Conservation (phyloP, 83 land plant genomes). For the Larix sibirica region DNA sequence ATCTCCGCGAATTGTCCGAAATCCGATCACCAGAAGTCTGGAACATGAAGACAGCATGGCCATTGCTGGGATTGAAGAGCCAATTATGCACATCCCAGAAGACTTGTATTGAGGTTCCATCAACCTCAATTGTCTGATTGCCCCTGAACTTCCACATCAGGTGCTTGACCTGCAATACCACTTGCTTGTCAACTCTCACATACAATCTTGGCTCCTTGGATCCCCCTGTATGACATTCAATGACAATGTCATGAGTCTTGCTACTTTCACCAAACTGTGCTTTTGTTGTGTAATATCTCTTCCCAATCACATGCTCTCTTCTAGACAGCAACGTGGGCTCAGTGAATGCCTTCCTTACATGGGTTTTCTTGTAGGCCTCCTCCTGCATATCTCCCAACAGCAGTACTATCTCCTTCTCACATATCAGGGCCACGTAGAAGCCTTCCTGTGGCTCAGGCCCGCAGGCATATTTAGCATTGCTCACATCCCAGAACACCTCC, state of each 20-base stretch:
- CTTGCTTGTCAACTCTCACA: constrained; percentile 44
- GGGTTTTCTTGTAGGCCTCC: constrained; percentile 50
- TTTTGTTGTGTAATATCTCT: constrained; percentile 48
- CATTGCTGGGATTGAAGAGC: constrained; percentile 57
- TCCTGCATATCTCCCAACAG: constrained; percentile 52
- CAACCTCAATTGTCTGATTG: constrained; percentile 56
- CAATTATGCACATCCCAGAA: constrained; percentile 88
- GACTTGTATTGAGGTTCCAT: constrained; percentile 50
- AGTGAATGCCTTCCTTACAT: constrained; percentile 23
- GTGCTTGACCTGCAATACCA: constrained; percentile 58
- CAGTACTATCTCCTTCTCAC: constrained; percentile 48
- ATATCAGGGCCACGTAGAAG: constrained; percentile 58
- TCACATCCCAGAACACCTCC: constrained; percentile 68
- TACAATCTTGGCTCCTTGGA: constrained; percentile 33
- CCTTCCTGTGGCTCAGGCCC: constrained; percentile 71
- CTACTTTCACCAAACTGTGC: constrained; percentile 54
- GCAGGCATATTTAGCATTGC: constrained; percentile 53
- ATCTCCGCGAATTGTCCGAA: not conserved
- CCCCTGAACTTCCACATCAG: constrained; percentile 84
- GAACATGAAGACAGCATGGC: constrained; percentile 68
- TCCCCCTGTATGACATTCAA: constrained; percentile 42
- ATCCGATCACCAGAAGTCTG: constrained; percentile 16
- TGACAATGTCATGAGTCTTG: constrained; percentile 39
- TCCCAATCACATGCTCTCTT: constrained; percentile 60
- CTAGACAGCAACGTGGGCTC: constrained; percentile 51